These are phyloP conservation scores for Syncephalastrum contaminatum DNA, from an alignment of 371 early-diverging fungal species.

Conservation along the genomic window DNA sequence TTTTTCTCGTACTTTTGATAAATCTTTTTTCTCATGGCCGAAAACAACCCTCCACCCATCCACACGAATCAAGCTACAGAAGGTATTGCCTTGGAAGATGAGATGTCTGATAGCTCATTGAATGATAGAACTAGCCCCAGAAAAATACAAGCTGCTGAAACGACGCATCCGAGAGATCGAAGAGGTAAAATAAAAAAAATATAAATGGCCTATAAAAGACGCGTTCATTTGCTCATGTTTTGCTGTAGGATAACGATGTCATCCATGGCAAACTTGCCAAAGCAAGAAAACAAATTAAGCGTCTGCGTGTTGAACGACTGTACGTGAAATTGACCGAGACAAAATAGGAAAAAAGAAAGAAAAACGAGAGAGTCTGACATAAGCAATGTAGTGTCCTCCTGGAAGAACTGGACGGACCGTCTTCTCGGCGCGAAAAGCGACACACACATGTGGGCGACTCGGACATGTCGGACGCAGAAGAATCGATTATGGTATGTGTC, in stretches of 20 bases:
- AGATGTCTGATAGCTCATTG: too few relatives aligned
- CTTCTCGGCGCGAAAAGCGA: background rate
- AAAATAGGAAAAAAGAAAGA: background rate
- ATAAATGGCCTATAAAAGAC: background rate
- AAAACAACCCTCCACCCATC: too few relatives aligned
- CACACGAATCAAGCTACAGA: too few relatives aligned
- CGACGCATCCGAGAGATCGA: conserved; percentile 60
- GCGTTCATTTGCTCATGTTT: conserved; percentile 1
- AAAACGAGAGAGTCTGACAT: background rate
- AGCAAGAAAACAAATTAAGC: conserved; percentile 44
- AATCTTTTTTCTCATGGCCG: too few relatives aligned
- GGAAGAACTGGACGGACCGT: conserved; percentile 28
- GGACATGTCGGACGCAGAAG: conserved; percentile 2
- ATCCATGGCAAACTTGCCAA: conserved; percentile 40
- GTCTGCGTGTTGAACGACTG: conserved; percentile 47
- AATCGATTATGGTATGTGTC: conserved; percentile 5
- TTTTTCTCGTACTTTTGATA: too few relatives aligned
- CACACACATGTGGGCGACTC: too few relatives aligned
- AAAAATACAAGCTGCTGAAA: conserved; percentile 59
- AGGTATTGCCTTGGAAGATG: too few relatives aligned
- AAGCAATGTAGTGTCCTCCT: conserved; percentile 13
- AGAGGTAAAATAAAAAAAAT: conserved; percentile 37
- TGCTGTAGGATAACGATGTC: conserved; percentile 43
- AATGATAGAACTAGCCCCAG: too few relatives aligned
- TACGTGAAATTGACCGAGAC: conserved; percentile 14